Evolutionary conservation across 2,329 filamentous ascomycete genomes (phyloP).

Genomic region (Aureobasidium lini): DNA sequence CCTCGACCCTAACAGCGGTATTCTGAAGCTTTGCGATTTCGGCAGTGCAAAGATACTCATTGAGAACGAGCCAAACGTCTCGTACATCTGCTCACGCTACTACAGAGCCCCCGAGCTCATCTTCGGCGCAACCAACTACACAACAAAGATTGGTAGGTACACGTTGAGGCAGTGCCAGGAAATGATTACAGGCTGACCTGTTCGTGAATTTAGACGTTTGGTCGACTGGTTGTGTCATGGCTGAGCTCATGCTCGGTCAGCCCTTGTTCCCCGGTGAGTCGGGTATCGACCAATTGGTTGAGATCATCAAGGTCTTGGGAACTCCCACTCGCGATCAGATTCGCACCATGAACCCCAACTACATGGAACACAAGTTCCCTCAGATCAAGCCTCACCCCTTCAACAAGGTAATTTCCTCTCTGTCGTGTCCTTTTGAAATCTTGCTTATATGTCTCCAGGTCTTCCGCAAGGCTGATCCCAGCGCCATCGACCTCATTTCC

Average conservation of each 20-base stretch:
- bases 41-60: slow-evolving; percentile 97
- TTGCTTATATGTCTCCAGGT: slow-evolving; percentile 47
- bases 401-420: slow-evolving; percentile 59
- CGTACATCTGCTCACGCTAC: slow-evolving; percentile 98
- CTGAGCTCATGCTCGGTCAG: slow-evolving; percentile 96
- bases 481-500: slow-evolving; percentile 91
- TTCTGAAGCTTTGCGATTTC: slow-evolving; percentile 97
- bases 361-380: slow-evolving; percentile 99
- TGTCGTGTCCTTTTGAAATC: neutral
- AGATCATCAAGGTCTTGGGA: slow-evolving; percentile 98
- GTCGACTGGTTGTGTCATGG: slow-evolving; percentile 99
- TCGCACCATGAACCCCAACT: slow-evolving; percentile 99
- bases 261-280: slow-evolving; percentile 97
- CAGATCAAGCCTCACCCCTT: slow-evolving; percentile 99
- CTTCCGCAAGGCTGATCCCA: slow-evolving; percentile 89
- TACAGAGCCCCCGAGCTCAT: slow-evolving; percentile 97
- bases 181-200: neutral
- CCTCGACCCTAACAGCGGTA: slow-evolving; percentile 80
- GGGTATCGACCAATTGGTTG: slow-evolving; percentile 94
- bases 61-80: slow-evolving; percentile 98
- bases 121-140: slow-evolving; percentile 98
- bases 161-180: slow-evolving; percentile 11
- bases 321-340: slow-evolving; percentile 97
- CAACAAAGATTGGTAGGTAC: slow-evolving; percentile 91
- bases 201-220: slow-evolving; percentile 66